These are phyloP conservation scores for Helotiales sp. DNA, from an alignment of 2,329 filamentous ascomycete species.

Conservation along the genomic window DNA sequence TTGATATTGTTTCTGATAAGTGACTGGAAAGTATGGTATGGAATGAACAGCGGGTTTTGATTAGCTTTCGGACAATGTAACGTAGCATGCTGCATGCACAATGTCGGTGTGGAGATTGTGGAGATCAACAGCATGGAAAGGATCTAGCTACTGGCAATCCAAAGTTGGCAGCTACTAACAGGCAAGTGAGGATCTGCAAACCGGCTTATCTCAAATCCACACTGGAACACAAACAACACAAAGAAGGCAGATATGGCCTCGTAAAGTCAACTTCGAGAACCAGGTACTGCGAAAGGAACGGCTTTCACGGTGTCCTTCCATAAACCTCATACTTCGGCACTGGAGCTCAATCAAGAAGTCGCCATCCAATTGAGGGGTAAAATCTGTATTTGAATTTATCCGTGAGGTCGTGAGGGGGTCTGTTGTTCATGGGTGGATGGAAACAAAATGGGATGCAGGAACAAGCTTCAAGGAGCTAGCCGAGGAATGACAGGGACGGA, in stretches of 20 bases:
- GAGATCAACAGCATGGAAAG: constrained; percentile 1
- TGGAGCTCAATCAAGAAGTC: no score
- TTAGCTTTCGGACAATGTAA: not conserved
- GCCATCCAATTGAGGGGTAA: not conserved
- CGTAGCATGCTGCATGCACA: constrained; percentile 3
- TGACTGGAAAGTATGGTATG: not conserved
- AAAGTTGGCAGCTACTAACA: no score
- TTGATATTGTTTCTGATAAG: not conserved
- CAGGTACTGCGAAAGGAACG: no score
- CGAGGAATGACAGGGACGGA: not conserved
- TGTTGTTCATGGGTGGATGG: constrained; percentile 1
- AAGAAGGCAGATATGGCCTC: no score
- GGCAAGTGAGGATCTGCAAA: not conserved
- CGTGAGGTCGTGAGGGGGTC: not conserved
- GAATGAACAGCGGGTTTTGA: not conserved
- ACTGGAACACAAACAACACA: no score
- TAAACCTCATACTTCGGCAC: no score
- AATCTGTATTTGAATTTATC: not conserved
- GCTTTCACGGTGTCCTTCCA: no score
- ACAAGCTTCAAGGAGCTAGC: not conserved
- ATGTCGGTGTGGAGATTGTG: constrained; percentile 1
- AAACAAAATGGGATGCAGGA: constrained; percentile 9
- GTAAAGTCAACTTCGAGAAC: no score
- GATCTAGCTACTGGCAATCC: no score
- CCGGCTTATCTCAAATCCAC: not conserved